Evolutionary conservation across 352 stramenopile genomes (phyloP).

Genomic region (Plasmopara viticola): DNA sequence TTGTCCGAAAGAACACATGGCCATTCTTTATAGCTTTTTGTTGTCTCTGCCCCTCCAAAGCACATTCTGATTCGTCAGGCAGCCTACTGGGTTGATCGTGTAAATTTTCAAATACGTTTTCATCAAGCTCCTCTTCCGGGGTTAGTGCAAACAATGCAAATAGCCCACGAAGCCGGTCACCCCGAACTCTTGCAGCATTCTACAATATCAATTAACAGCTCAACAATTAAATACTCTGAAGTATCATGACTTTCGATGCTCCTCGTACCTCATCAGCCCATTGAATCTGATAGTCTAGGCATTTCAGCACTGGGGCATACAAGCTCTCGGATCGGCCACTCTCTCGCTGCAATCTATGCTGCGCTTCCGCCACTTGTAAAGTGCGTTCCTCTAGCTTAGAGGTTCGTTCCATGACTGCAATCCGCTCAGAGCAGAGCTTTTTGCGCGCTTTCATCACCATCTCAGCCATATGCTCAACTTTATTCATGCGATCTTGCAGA

Average conservation of each 20-base stretch:
- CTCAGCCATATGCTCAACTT: conserved; percentile 49
- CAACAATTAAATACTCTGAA: neutral
- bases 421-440: conserved; percentile 60
- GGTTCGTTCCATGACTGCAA: conserved; percentile 49
- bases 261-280: conserved; percentile 45
- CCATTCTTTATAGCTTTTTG: conserved; percentile 11
- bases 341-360: conserved; percentile 37
- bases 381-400: conserved; percentile 44
- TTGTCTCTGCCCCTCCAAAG: conserved; percentile 13
- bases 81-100: conserved; percentile 22
- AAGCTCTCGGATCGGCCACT: conserved; percentile 26
- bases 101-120: conserved; percentile 12
- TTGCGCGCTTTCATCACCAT: conserved; percentile 68
- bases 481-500: conserved; percentile 44
- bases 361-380: conserved; percentile 31
- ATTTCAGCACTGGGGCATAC: conserved; percentile 49
- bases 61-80: conserved; percentile 17
- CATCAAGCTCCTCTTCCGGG: conserved; percentile 15
- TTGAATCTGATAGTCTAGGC: conserved; percentile 60
- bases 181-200: conserved; percentile 58
- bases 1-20: conserved; percentile 52
- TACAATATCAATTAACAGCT: conserved; percentile 12
- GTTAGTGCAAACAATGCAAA: conserved; percentile 52
- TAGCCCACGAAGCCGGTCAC: conserved; percentile 61
- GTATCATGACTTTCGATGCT: neutral